Base-by-base conservation (phyloP, 192 early-diverging fungal species). In the Backusella parvicylindrica region DNA sequence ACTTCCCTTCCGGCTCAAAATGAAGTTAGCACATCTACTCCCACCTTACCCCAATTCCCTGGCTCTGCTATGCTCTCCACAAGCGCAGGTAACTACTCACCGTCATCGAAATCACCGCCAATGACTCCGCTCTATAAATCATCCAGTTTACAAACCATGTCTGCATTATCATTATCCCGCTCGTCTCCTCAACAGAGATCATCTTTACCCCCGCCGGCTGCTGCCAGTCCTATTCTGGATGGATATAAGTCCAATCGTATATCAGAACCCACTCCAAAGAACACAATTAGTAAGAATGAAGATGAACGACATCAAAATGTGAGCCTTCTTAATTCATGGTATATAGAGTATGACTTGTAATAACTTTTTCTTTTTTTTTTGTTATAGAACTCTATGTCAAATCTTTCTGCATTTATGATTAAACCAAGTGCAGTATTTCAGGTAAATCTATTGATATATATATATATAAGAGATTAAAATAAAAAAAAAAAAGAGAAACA, bases 381-480 rank as follows among this genome's bases (percentile, higher is more conserved):
- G 6, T 70, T 16, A 6, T 43, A 67, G 36, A 75, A 50, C 16
- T 11, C 36, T 9, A 75, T 69, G 31, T 41, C n/a, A 13, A 72
- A 64, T 26, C 41, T 76, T 2, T 72, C 79, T 23, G 40, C 64
- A 13, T 47, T 76, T 6, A 80, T 80, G 79, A 66, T 75, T 23
- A 80, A 76, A 63, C 79, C 79, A 23, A 71, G 67, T 26, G 79
- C 79, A n/a, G 63, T 32, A 0, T 80, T 76, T 33, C 79, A 80
- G 72, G 77, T 78, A 64, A 40, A 0, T 41, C n/a, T n/a, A n/a
- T n/a, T n/a, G n/a, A n/a, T 6, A 12, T 41, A 70, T 8, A 26
- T 15, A 28, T 31, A 35, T 26, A 50, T 31, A 13, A 18, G 31
- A 31, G 8, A 26, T n/a, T n/a, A n/a, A n/a, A n/a, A n/a, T n/a